Base-by-base conservation (phyloP, 345 rosid genomes). In the Mercurialis annua region DNA sequence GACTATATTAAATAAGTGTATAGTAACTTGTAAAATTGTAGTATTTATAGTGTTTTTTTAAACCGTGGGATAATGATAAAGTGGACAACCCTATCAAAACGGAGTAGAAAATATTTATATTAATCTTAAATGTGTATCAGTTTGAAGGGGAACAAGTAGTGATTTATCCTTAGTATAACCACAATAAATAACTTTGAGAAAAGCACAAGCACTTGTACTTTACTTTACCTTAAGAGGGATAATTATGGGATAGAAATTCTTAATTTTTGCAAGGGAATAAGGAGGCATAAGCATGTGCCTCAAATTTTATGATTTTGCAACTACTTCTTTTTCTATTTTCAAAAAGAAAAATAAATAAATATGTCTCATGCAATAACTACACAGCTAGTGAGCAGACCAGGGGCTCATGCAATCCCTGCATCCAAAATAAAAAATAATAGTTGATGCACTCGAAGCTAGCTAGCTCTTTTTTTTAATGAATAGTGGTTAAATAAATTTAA, bases 221-320 rank as follows among this genome's bases (percentile, higher is more conserved):
- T n/a, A n/a, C n/a, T 48, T 20, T 12, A 29, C 12, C 60, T 21
- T 21, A 55, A 55, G 60, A 30, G 43, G 3, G 12, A 31, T 17
- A 27, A 10, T 47, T 9, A 20, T 38, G 34, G 38, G 49, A 43
- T 36, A 16, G 59, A 9, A 66, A 10, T 1, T 17, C 14, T 26
- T 31, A 20, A 44, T 40, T 15, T n/a, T 50, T 42, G 72, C 38
- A 20, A 48, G 66, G 72, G 75, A 56, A 64, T 56, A 44, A 56
- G 74, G 64, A 64, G 69, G 70, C 79, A 71, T 18, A 38, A 4
- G 53, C 81, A 73, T 73, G 72, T 76, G 76, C 53, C 47, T 29
- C 1, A 51, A n/a, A 44, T 55, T n/a, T 61, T 29, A 27, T 52
- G 60, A 24, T 68, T 46, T 12, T 50, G 30, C 7, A 40, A 26